phyloP scores from a whole-genome alignment of 495 filamentous ascomycete species.

The Tuber microsphaerosporum region DNA sequence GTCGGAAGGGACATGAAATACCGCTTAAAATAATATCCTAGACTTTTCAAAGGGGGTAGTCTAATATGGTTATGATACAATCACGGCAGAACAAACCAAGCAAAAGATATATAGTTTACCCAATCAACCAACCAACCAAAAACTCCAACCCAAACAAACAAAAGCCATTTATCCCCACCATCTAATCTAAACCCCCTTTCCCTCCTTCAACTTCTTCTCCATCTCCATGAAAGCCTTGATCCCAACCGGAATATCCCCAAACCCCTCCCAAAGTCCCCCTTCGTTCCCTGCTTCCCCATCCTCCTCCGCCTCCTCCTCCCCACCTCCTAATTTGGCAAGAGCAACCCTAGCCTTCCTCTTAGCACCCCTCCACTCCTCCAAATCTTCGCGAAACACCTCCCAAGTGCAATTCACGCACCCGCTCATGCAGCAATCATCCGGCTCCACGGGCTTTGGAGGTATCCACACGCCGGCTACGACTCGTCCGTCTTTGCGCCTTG shows the following conservation, averaged over 20 bases:
- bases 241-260: conserved; percentile 63
- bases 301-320: conserved; percentile 63
- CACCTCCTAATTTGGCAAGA: conserved; percentile 39
- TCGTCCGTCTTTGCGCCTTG: conserved; percentile 53
- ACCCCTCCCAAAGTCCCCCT: conserved; percentile 50
- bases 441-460: conserved; percentile 74
- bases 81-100: not conserved
- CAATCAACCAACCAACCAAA: not conserved
- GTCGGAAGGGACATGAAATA: conserved; percentile 54
- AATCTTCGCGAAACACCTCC: conserved; percentile 43
- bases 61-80: not conserved
- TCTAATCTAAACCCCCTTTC: conserved; percentile 9
- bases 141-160: not conserved
- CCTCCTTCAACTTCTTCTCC: conserved; percentile 81
- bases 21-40: conserved; percentile 46
- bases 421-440: conserved; percentile 98
- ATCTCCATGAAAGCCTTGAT: conserved; percentile 96
- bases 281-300: conserved; percentile 66
- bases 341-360: conserved; percentile 36
- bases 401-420: conserved; percentile 97
- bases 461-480: conserved; percentile 72
- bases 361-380: conserved; percentile 39
- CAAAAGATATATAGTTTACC: not conserved
- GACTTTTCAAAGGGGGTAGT: not conserved
- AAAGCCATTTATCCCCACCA: not conserved